Evolutionary conservation across 805 yeast species (phyloP).

Genomic region (Wickerhamomyces xylosicus): DNA sequence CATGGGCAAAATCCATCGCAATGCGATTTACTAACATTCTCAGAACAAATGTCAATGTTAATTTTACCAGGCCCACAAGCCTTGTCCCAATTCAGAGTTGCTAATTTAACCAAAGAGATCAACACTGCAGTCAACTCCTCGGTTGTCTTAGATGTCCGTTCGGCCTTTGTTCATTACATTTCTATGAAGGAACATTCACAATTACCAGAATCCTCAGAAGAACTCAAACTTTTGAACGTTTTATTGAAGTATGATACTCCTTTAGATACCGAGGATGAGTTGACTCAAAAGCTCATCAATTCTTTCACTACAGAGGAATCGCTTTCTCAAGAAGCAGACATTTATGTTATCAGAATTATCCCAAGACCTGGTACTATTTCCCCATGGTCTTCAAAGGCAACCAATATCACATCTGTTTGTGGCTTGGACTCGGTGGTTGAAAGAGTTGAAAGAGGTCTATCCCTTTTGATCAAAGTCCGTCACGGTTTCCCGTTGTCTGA

Average conservation of each 20-base stretch:
- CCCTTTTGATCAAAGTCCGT: constrained; percentile 60
- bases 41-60: constrained; percentile 26
- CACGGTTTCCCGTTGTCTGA: constrained; percentile 60
- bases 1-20: no score
- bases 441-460: constrained; percentile 86
- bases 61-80: constrained; percentile 85
- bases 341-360: constrained; percentile 60
- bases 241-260: constrained; percentile 69
- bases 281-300: constrained; percentile 30
- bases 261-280: constrained; percentile 40
- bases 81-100: constrained; percentile 76
- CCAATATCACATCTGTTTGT: constrained; percentile 84
- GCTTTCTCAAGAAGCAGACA: constrained; percentile 25
- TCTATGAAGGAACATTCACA: constrained; percentile 33
- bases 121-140: constrained; percentile 56
- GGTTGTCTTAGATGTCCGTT: constrained; percentile 58
- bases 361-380: constrained; percentile 96
- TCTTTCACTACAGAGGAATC: constrained; percentile 22
- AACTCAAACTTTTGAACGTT: constrained; percentile 41
- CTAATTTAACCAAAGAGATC: constrained; percentile 60
- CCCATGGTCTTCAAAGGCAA: constrained; percentile 99
- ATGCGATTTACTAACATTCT: background rate
- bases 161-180: constrained; percentile 76
- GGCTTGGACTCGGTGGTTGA: constrained; percentile 64
- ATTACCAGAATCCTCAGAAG: constrained; percentile 17